Percentiles rank a stretch among this genome's conserved stretches.
phyloP scores from a whole-genome alignment of 306 rosid species.

The Trifolium fragiferum region DNA sequence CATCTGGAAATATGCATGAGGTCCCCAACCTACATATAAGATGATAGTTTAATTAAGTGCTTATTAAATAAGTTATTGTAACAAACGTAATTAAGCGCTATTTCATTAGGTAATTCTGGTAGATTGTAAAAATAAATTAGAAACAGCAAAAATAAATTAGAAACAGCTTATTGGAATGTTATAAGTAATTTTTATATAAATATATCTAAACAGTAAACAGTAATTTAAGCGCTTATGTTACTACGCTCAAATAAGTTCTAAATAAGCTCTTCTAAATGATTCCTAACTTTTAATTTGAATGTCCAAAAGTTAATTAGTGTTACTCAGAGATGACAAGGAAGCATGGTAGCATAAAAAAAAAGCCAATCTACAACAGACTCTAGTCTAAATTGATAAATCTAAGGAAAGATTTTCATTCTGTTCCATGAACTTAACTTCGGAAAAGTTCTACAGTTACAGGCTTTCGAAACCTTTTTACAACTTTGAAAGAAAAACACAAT shows the following conservation, averaged over 20 bases:
- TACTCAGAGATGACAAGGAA: conserved; percentile 22
- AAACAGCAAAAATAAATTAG: not conserved
- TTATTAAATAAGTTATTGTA: not conserved
- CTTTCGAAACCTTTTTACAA: not conserved
- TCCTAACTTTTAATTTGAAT: not conserved
- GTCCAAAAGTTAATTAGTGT: not conserved
- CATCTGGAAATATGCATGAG: conserved; percentile 84
- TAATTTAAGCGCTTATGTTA: not conserved
- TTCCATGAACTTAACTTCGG: not conserved
- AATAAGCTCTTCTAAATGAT: conserved; percentile 5
- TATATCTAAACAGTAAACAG: not conserved
- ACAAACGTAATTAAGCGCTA: not conserved
- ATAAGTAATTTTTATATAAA: not conserved
- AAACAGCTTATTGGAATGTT: not conserved
- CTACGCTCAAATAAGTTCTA: not conserved
- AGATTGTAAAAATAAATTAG: not conserved
- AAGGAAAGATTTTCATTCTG: not conserved
- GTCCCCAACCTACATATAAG: conserved; percentile 79
- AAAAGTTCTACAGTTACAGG: not conserved
- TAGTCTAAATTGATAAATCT: conserved; percentile 11
- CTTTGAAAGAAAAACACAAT: not conserved
- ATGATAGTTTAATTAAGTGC: not conserved
- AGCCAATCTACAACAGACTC: conserved; percentile 20
- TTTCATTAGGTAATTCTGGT: not conserved
- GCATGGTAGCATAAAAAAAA: conserved; percentile 11